These are phyloP conservation scores for Dryas integrifolia DNA, from an alignment of 331 rosid genomes.

Conservation along the genomic window DNA sequence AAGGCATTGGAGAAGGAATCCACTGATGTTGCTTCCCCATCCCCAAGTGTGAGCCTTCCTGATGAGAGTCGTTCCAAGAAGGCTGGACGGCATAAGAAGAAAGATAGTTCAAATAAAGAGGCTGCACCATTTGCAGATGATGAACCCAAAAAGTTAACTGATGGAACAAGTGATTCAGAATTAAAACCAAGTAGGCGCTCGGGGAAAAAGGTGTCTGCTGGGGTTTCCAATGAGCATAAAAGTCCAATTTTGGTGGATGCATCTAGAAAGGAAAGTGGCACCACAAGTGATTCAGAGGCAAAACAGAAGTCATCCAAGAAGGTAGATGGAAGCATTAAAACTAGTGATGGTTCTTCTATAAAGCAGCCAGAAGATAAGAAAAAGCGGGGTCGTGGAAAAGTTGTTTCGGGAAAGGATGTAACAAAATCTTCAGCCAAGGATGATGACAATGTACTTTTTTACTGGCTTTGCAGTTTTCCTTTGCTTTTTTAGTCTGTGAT, in stretches of 20 bases:
- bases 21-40: slow-evolving; percentile 46
- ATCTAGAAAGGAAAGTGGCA: slow-evolving; percentile 45
- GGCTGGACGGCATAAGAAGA: slow-evolving; percentile 43
- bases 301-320: slow-evolving; percentile 54
- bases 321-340: slow-evolving; percentile 45
- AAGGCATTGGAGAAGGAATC: slow-evolving; percentile 51
- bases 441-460: slow-evolving; percentile 53
- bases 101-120: slow-evolving; percentile 44
- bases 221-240: slow-evolving; percentile 44
- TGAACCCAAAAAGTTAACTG: slow-evolving; percentile 46
- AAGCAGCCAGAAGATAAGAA: slow-evolving; percentile 54
- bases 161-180: slow-evolving; percentile 60
- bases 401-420: slow-evolving; percentile 32
- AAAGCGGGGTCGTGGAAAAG: slow-evolving; percentile 45
- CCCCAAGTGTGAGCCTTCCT: slow-evolving; percentile 47
- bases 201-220: slow-evolving; percentile 42
- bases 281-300: slow-evolving; percentile 45
- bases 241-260: slow-evolving; percentile 34
- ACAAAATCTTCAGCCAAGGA: slow-evolving; percentile 46
- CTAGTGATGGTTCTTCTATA: slow-evolving; percentile 43
- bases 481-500: slow-evolving; percentile 2
- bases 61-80: slow-evolving; percentile 44
- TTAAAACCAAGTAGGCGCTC: slow-evolving; percentile 43
- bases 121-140: slow-evolving; percentile 32
- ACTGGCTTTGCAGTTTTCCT: background rate